Evolutionary conservation across 2,329 filamentous ascomycete species (phyloP).

Genomic region (Thermoascus crustaceus): DNA sequence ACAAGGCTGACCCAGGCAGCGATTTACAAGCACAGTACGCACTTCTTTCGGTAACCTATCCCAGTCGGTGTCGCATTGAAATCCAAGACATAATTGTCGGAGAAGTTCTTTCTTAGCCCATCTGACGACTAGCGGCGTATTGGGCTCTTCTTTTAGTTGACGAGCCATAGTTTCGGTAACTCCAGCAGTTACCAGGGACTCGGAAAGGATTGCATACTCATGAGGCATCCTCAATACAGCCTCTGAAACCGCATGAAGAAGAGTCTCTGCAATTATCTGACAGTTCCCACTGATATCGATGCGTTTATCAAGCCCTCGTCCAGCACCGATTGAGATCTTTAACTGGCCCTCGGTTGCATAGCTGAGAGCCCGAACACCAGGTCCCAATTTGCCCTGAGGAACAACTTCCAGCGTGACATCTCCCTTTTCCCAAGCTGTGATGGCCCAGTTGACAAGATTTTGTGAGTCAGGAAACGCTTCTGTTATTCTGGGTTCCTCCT

Average conservation of each 20-base stretch:
- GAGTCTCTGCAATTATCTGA: conserved; percentile 30
- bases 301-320: conserved; percentile 19
- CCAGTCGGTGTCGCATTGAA: conserved; percentile 45
- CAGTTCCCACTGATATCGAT: conserved; percentile 29
- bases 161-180: conserved; percentile 27
- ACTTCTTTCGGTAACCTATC: conserved; percentile 41
- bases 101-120: conserved; percentile 41
- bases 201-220: conserved; percentile 28
- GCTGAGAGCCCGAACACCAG: conserved; percentile 28
- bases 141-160: conserved; percentile 27
- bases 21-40: conserved; percentile 38
- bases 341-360: conserved; percentile 21
- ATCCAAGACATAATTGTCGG: conserved; percentile 40
- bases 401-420: conserved; percentile 28
- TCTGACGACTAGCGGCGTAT: conserved; percentile 31
- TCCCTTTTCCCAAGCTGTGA: conserved; percentile 25
- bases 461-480: conserved; percentile 40
- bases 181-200: conserved; percentile 24
- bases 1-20: conserved; percentile 38
- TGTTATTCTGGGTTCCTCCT: conserved; percentile 22
- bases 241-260: conserved; percentile 31
- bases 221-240: conserved; percentile 27
- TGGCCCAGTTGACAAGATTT: conserved; percentile 25
- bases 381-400: conserved; percentile 22
- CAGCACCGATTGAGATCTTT: conserved; percentile 25